Percentiles rank a stretch among this genome's conserved stretches.
These are phyloP conservation scores for Sporothrix globosa DNA, from an alignment of 2,329 filamentous ascomycete species.

Conservation along the genomic window DNA sequence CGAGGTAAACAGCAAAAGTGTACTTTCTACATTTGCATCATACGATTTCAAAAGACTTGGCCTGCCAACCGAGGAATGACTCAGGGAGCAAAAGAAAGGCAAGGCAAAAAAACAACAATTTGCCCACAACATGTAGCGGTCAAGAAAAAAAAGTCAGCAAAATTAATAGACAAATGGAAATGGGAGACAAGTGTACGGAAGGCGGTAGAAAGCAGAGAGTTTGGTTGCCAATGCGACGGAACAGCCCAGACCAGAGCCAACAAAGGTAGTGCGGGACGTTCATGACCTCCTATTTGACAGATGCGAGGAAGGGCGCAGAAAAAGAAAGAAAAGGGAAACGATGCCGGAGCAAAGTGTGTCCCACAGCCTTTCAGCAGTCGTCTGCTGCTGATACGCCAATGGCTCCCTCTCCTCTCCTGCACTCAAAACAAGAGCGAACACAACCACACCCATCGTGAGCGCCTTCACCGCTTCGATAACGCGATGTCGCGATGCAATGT, in stretches of 20 bases:
- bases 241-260: not conserved
- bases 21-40: conserved; percentile 13
- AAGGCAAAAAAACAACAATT: not conserved
- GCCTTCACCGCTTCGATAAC: conserved; percentile 17
- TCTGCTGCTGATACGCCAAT: conserved; percentile 23
- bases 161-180: not conserved
- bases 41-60: not conserved
- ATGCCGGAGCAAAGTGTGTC: conserved; percentile 1
- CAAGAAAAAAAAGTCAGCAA: not conserved
- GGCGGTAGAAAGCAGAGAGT: not conserved
- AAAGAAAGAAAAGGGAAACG: not conserved
- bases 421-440: not conserved
- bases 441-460: conserved; percentile 2
- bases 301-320: not conserved
- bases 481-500: not conserved
- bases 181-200: not conserved
- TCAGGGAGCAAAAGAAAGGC: too few relatives aligned
- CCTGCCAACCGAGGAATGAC: not conserved
- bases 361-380: not conserved
- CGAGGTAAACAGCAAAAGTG: not conserved
- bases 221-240: not conserved
- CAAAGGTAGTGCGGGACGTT: not conserved
- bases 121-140: not conserved
- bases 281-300: not conserved
- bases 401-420: not conserved